Conservation (phyloP, 768 basidiomycete species). For the Calocybe indica region DNA sequence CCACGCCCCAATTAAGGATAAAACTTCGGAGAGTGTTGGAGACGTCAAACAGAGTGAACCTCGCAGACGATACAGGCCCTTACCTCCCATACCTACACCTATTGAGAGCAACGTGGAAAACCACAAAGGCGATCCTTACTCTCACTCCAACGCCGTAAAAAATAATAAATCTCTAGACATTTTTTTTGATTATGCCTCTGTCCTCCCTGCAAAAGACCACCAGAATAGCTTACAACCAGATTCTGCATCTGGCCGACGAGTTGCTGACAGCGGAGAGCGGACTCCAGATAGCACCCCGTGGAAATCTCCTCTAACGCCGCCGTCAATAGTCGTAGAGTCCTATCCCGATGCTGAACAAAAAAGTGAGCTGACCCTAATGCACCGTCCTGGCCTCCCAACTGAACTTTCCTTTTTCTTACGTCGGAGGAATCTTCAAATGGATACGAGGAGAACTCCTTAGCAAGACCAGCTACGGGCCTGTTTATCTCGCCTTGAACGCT, state of each 20-base stretch:
- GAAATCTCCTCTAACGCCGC: too few species aligned
- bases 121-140: constrained; percentile 4
- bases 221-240: neutral
- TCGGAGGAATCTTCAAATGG: constrained; percentile 88
- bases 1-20: neutral
- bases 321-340: too few species aligned
- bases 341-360: too few species aligned
- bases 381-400: constrained; percentile 5
- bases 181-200: constrained; percentile 6
- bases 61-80: constrained; percentile 13
- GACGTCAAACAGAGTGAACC: constrained; percentile 3
- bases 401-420: constrained; percentile 5
- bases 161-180: constrained; percentile 9
- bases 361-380: constrained; percentile 5
- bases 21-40: constrained; percentile 1
- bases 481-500: constrained; percentile 92
- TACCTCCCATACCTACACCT: constrained; percentile 16
- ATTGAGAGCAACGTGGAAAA: constrained; percentile 1
- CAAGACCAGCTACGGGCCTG: constrained; percentile 91
- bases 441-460: constrained; percentile 95
- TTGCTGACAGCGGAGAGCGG: too few species aligned
- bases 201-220: neutral
- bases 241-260: neutral
- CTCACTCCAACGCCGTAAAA: constrained; percentile 3
- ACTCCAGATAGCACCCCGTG: too few species aligned